Conservation (phyloP, 164 flowering plant species). For the Protea cynaroides region DNA sequence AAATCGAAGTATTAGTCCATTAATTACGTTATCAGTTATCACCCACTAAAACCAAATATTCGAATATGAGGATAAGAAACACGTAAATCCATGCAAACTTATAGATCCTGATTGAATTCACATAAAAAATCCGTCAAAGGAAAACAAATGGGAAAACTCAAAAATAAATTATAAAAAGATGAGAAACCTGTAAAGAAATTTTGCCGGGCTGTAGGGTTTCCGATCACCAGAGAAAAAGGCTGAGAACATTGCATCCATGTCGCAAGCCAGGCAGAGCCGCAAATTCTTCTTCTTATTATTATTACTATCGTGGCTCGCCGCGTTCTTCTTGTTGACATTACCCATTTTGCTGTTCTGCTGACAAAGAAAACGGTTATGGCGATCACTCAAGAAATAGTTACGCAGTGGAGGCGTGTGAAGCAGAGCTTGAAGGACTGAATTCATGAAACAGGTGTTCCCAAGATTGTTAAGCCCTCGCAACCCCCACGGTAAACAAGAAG, state of each 20-base stretch:
- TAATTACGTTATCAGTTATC: neutral
- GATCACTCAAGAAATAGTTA: constrained; percentile 78
- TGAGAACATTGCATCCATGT: constrained; percentile 69
- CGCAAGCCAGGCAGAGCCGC: constrained; percentile 68
- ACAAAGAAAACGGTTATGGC: constrained; percentile 62
- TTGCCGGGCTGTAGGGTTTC: constrained; percentile 76
- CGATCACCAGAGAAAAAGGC: constrained; percentile 74
- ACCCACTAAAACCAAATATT: neutral
- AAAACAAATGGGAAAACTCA: neutral
- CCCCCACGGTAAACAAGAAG: constrained; percentile 46
- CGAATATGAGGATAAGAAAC: neutral
- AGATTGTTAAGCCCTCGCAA: constrained; percentile 77
- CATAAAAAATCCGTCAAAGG: neutral
- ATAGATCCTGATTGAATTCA: neutral
- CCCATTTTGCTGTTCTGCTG: constrained; percentile 34
- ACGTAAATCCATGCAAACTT: neutral
- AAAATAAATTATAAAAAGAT: neutral
- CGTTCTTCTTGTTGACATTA: constrained; percentile 1
- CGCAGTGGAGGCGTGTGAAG: constrained; percentile 84
- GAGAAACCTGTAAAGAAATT: constrained; percentile 67
- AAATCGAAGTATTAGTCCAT: neutral
- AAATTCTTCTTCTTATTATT: constrained; percentile 7
- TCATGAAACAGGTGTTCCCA: constrained; percentile 93
- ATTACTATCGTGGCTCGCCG: neutral
- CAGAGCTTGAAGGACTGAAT: constrained; percentile 88